Evolutionary conservation across 805 yeast species (phyloP).

Genomic region (Clavispora santaluciae): DNA sequence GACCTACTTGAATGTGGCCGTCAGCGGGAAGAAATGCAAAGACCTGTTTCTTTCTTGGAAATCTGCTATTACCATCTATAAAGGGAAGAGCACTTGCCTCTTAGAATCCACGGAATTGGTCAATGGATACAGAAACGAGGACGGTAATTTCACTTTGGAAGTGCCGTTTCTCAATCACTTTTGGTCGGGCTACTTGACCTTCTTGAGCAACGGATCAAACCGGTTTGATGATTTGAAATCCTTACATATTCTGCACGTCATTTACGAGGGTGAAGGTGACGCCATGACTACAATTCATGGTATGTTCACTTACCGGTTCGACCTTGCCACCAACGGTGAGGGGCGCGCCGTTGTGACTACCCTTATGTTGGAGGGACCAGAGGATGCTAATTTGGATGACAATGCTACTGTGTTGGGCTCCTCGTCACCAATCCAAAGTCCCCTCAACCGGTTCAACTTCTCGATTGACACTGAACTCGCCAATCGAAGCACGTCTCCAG

Average conservation of each 20-base stretch:
- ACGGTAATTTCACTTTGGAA: constrained; percentile 20
- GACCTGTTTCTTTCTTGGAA: constrained; percentile 20
- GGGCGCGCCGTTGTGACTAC: constrained; percentile 5
- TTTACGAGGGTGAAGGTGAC: constrained; percentile 19
- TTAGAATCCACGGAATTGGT: constrained; percentile 23
- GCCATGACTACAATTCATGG: constrained; percentile 3
- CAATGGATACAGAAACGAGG: constrained; percentile 25
- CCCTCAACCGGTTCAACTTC: constrained; percentile 17
- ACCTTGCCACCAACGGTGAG: constrained; percentile 1
- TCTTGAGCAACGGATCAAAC: constrained; percentile 27
- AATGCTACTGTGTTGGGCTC: constrained; percentile 39
- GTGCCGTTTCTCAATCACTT: constrained; percentile 36
- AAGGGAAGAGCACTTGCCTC: constrained; percentile 15
- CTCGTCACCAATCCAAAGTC: constrained; percentile 31
- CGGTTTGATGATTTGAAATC: constrained; percentile 13
- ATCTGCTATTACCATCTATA: constrained; percentile 24
- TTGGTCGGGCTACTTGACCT: constrained; percentile 36
- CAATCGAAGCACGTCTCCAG: constrained; percentile 6
- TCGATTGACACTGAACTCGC: constrained; percentile 12
- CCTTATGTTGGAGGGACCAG: constrained; percentile 1
- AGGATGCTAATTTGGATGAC: constrained; percentile 26
- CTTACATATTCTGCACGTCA: constrained; percentile 27
- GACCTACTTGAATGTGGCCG: constrained; percentile 7
- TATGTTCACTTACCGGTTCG: constrained; percentile 10
- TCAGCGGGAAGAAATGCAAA: constrained; percentile 1